Evolutionary conservation across 805 yeast species (phyloP).

Genomic region (Candida oleophila): DNA sequence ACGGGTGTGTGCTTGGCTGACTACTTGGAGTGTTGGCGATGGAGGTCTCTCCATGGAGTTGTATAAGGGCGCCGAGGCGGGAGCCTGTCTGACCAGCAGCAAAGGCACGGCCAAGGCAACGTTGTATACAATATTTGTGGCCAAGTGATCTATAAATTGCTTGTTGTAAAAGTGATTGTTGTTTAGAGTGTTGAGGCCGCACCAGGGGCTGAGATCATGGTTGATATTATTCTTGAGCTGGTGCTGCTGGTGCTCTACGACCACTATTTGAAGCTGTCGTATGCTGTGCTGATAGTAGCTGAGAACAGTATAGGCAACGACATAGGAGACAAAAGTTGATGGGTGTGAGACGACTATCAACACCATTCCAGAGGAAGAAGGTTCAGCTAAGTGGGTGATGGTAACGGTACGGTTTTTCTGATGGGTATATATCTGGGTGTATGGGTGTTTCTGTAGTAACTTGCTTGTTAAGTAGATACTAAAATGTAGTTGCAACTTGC

Average conservation of each 20-base stretch:
- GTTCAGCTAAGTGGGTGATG: too few relatives aligned
- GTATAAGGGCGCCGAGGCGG: background rate
- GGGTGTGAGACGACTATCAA: conserved; percentile 17
- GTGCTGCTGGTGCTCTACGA: conserved; percentile 9
- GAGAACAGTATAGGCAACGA: conserved; percentile 16
- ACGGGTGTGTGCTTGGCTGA: background rate
- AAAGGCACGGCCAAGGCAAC: background rate
- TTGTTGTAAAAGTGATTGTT: conserved; percentile 10
- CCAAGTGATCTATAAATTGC: conserved; percentile 8
- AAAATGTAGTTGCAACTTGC: too few relatives aligned
- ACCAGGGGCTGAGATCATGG: conserved; percentile 22
- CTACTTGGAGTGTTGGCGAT: background rate
- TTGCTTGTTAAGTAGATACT: too few relatives aligned
- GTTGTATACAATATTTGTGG: conserved; percentile 3
- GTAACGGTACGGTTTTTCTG: too few relatives aligned
- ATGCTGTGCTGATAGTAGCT: conserved; percentile 10
- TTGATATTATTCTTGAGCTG: background rate
- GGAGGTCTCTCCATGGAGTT: conserved; percentile 6
- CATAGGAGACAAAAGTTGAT: conserved; percentile 15
- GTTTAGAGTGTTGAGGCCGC: conserved; percentile 23
- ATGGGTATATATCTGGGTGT: too few relatives aligned
- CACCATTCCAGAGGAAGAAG: too few relatives aligned
- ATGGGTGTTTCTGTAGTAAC: too few relatives aligned
- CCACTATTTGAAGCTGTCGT: conserved; percentile 13
- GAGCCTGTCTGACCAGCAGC: background rate